Evolutionary conservation across 306 rosid genomes (phyloP).

Genomic region (Rosa persica): DNA sequence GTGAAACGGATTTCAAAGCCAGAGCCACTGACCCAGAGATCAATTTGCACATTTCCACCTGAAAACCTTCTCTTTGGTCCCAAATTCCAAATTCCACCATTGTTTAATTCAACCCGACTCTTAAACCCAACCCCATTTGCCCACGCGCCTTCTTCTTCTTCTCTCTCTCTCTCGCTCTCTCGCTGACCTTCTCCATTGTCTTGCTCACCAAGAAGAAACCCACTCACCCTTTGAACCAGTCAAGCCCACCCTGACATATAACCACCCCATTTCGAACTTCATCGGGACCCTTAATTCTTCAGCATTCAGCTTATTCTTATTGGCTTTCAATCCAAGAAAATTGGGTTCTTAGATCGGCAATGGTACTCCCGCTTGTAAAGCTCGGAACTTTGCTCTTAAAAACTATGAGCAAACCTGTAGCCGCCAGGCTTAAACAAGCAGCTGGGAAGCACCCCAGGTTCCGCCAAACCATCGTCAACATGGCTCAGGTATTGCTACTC

Average conservation of each 20-base stretch:
- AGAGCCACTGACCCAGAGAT: background rate
- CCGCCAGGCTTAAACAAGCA: conserved; percentile 64
- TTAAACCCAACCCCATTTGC: background rate
- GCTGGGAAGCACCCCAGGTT: conserved; percentile 78
- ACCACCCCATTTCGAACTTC: background rate
- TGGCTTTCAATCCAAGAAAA: background rate
- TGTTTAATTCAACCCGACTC: background rate
- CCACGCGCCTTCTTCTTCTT: background rate
- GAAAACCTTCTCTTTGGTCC: background rate
- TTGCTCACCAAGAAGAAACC: conserved; percentile 49
- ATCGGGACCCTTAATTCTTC: background rate
- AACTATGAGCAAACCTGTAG: conserved; percentile 91
- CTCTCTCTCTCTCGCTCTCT: background rate
- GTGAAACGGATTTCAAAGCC: no score
- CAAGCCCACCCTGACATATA: background rate
- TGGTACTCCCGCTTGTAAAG: conserved; percentile 77
- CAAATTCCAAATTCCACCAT: background rate
- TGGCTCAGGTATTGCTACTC: conserved; percentile 59
- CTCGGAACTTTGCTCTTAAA: conserved; percentile 73
- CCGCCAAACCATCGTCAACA: conserved; percentile 58
- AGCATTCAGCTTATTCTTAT: background rate
- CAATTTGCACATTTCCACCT: background rate
- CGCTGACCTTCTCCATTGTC: conserved; percentile 16
- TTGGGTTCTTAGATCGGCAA: conserved; percentile 26
- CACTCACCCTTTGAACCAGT: conserved; percentile 26